These are phyloP conservation scores for Smallanthus sonchifolius DNA, from an alignment of 129 eudicot genomes.

Conservation along the genomic window DNA sequence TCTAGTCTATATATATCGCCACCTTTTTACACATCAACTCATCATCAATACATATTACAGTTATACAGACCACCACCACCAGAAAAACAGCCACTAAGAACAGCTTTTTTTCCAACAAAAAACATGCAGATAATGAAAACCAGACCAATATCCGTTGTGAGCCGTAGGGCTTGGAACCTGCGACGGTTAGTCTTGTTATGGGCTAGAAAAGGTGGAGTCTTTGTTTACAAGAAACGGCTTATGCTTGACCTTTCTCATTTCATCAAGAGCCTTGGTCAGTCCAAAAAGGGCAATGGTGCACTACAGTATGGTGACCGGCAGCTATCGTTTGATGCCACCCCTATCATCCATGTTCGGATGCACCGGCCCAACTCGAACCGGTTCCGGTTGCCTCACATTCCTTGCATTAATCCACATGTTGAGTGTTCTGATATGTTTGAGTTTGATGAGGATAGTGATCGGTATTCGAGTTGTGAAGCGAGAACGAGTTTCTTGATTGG, in stretches of 20 bases:
- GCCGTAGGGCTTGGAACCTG: conserved; percentile 56
- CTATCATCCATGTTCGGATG: conserved; percentile 66
- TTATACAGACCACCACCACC: not conserved
- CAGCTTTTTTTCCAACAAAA: too few relatives aligned
- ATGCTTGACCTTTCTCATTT: conserved; percentile 36
- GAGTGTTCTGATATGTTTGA: conserved; percentile 53
- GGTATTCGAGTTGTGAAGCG: conserved; percentile 14
- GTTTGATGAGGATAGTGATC: conserved; percentile 31
- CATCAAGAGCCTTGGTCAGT: conserved; percentile 41
- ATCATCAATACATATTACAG: too few relatives aligned
- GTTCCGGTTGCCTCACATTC: conserved; percentile 61
- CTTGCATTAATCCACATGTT: conserved; percentile 63
- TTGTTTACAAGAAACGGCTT: conserved; percentile 32
- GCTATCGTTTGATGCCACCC: conserved; percentile 75
- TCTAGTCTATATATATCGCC: not conserved
- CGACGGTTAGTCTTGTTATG: conserved; percentile 61
- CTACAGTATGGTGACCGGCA: conserved; percentile 62
- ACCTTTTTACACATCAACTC: not conserved
- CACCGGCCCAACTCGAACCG: conserved; percentile 68
- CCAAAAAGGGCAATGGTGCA: conserved; percentile 30
- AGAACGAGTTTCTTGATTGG: conserved; percentile 33
- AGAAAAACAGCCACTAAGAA: not conserved
- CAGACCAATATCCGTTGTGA: conserved; percentile 21
- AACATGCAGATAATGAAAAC: conserved; percentile 40
- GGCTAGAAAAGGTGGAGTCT: conserved; percentile 67